Evolutionary conservation across 179 eudicot genomes (phyloP).

Genomic region (Heliamphora pulchella): DNA sequence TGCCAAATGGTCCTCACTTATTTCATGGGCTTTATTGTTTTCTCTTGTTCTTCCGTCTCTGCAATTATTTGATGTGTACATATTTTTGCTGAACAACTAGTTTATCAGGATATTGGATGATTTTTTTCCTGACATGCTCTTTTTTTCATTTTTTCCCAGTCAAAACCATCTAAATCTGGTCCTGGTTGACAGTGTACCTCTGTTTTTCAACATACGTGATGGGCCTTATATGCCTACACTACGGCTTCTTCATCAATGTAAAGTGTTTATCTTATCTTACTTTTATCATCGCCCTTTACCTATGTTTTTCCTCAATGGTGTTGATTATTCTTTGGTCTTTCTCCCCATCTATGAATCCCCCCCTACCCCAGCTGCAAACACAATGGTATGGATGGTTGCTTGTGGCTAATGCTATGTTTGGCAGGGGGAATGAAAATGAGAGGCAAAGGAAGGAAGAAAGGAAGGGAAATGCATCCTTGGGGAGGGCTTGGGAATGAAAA

Average conservation of each 20-base stretch:
- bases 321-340: no score
- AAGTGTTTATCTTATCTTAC: constrained; percentile 22
- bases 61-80: not conserved
- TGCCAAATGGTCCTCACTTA: constrained; percentile 64
- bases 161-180: constrained; percentile 95
- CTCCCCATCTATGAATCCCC: no score
- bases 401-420: no score
- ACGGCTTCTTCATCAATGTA: constrained; percentile 95
- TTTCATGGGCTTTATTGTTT: not conserved
- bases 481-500: no score
- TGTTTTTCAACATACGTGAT: constrained; percentile 91
- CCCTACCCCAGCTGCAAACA: no score
- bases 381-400: no score
- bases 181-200: constrained; percentile 81
- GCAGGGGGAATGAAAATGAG: no score
- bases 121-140: constrained; percentile 15
- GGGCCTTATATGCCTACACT: constrained; percentile 99
- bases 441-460: no score
- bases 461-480: no score
- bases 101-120: not conserved
- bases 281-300: no score
- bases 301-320: no score
- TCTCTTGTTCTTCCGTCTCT: not conserved
- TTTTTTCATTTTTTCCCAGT: constrained; percentile 31
- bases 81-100: not conserved